A percentile compares a stretch with the other conserved stretches of the same genome.
phyloP scores from a whole-genome alignment of 2,329 filamentous ascomycete genomes.

The Macrophomina tecta region DNA sequence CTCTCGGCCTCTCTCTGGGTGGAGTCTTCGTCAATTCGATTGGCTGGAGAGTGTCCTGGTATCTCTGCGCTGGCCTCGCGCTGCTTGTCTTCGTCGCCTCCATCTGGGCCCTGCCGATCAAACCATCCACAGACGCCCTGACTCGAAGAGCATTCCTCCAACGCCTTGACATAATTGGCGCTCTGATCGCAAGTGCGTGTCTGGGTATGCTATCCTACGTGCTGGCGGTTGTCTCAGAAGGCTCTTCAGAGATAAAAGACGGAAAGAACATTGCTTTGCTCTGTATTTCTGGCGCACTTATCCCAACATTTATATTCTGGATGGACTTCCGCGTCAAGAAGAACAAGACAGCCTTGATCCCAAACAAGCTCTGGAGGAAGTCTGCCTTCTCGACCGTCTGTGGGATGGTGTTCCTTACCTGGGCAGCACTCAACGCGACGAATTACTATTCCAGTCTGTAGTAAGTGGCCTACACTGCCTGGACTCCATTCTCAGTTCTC shows the following conservation, averaged over 20 bases:
- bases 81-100: conserved; percentile 47
- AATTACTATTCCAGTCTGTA: conserved; percentile 51
- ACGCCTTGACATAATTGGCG: not conserved
- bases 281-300: conserved; percentile 47
- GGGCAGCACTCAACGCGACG: conserved; percentile 45
- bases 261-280: conserved; percentile 44
- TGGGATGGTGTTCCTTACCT: conserved; percentile 48
- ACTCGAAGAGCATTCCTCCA: not conserved
- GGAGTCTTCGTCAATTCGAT: conserved; percentile 56
- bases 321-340: conserved; percentile 55
- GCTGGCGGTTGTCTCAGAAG: not conserved
- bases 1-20: conserved; percentile 58
- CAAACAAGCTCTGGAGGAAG: conserved; percentile 68
- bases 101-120: conserved; percentile 38
- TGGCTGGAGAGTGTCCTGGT: conserved; percentile 61
- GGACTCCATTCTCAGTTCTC: not conserved
- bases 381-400: conserved; percentile 62
- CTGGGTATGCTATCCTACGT: conserved; percentile 1
- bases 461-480: not conserved
- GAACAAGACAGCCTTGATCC: conserved; percentile 62
- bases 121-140: not conserved
- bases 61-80: conserved; percentile 54
- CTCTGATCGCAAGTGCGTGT: not conserved
- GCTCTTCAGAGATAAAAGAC: not conserved
- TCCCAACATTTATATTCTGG: conserved; percentile 62